Conservation (phyloP, 345 rosid species). For the Carallia pectinifolia region DNA sequence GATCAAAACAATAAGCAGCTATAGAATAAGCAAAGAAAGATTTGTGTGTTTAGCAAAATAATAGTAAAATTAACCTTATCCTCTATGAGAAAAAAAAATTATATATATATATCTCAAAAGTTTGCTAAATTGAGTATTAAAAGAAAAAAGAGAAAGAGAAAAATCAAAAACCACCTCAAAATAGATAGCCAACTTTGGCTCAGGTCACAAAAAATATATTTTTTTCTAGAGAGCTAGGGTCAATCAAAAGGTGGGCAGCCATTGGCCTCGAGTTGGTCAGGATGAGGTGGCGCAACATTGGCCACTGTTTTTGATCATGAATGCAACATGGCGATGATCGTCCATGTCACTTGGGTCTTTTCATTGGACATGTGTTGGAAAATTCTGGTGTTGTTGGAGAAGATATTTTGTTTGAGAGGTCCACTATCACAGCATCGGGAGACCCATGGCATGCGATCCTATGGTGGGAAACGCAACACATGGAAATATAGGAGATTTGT, state of each 20-base stretch:
- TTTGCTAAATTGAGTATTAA: conserved; percentile 2
- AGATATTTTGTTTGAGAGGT: conserved; percentile 25
- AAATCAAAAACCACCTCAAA: conserved; percentile 19
- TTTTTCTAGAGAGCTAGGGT: not conserved
- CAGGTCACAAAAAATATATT: conserved; percentile 45
- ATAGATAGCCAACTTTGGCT: conserved; percentile 37
- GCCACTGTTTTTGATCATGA: conserved; percentile 39
- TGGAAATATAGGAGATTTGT: not conserved
- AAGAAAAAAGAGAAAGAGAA: not conserved
- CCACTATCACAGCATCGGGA: conserved; percentile 26
- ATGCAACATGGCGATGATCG: conserved; percentile 13
- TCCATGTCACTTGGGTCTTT: conserved; percentile 4
- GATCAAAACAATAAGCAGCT: not conserved
- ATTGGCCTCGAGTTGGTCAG: conserved; percentile 25
- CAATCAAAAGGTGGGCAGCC: conserved; percentile 40
- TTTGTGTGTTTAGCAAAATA: not conserved
- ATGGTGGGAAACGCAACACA: conserved; percentile 29
- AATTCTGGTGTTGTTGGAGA: not conserved
- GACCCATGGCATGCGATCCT: conserved; percentile 4
- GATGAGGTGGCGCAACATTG: conserved; percentile 44
- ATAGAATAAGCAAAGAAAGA: conserved; percentile 7
- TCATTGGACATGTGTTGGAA: conserved; percentile 26
- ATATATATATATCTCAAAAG: conserved; percentile 15
- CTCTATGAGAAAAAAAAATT: conserved; percentile 1
- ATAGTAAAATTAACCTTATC: conserved; percentile 25